These are phyloP conservation scores for Geosmithia flava DNA, from an alignment of 2,329 filamentous ascomycete genomes.

Conservation along the genomic window DNA sequence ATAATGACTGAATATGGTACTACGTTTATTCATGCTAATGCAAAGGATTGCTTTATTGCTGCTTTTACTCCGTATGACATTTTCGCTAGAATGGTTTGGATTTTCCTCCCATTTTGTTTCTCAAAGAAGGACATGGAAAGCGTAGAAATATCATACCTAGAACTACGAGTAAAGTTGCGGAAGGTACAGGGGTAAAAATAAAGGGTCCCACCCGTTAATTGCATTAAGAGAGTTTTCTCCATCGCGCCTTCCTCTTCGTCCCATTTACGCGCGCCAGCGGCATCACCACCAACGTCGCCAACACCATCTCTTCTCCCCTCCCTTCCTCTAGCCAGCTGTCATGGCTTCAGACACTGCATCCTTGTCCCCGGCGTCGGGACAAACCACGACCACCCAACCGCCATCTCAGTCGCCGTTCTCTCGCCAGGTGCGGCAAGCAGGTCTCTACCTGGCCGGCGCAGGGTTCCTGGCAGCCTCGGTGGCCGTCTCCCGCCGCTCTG, in stretches of 20 bases:
- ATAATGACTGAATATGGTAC: no score
- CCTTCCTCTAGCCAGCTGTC: no score
- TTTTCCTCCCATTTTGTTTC: no score
- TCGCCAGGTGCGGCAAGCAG: constrained; percentile 44
- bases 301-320: neutral
- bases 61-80: no score
- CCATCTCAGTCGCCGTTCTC: neutral
- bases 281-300: neutral
- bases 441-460: constrained; percentile 62
- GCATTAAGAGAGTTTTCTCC: neutral
- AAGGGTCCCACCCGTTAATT: neutral
- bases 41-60: no score
- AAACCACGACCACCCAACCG: neutral
- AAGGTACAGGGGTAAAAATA: neutral
- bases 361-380: no score
- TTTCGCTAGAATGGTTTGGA: no score
- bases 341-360: no score
- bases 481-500: constrained; percentile 57
- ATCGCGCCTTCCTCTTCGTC: neutral
- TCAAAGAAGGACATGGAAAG: no score
- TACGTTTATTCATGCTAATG: no score
- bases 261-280: neutral
- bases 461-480: constrained; percentile 64
- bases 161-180: no score
- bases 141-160: no score